Conservation (phyloP, 352 stramenopile genomes). For the Blastocystis sp. region DNA sequence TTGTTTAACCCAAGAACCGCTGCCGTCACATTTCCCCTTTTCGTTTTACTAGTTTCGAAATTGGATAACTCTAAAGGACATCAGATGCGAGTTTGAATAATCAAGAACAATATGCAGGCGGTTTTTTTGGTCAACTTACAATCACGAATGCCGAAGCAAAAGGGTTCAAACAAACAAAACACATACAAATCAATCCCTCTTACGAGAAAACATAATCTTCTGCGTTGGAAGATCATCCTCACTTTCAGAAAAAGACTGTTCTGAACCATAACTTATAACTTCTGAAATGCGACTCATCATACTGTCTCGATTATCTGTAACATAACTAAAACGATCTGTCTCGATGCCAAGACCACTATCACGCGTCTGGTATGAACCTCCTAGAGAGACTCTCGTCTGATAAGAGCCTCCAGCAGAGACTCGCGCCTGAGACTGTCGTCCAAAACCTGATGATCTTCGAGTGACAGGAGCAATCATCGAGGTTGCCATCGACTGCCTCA, state of each 20-base stretch:
- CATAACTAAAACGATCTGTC: background rate
- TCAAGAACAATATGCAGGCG: too few relatives aligned
- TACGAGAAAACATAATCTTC: background rate
- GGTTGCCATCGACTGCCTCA: background rate
- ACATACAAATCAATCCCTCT: background rate
- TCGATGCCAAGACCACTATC: background rate
- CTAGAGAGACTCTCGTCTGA: background rate
- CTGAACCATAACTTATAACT: background rate
- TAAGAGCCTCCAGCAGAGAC: background rate
- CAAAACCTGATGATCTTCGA: too few relatives aligned
- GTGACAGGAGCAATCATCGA: too few relatives aligned
- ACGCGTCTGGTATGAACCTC: background rate
- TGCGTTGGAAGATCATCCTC: background rate
- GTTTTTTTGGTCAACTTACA: too few relatives aligned
- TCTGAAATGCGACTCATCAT: background rate
- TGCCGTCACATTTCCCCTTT: too few relatives aligned
- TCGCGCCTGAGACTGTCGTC: too few relatives aligned
- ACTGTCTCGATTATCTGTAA: background rate
- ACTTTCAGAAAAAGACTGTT: background rate
- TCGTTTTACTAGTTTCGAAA: too few relatives aligned
- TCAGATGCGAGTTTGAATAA: too few relatives aligned
- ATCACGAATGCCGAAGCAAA: background rate
- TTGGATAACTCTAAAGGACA: too few relatives aligned
- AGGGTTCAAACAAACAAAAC: background rate
- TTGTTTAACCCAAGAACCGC: background rate